Evolutionary conservation across 2,329 filamentous ascomycete genomes (phyloP).

Genomic region (Ambrosiella cleistominuta): DNA sequence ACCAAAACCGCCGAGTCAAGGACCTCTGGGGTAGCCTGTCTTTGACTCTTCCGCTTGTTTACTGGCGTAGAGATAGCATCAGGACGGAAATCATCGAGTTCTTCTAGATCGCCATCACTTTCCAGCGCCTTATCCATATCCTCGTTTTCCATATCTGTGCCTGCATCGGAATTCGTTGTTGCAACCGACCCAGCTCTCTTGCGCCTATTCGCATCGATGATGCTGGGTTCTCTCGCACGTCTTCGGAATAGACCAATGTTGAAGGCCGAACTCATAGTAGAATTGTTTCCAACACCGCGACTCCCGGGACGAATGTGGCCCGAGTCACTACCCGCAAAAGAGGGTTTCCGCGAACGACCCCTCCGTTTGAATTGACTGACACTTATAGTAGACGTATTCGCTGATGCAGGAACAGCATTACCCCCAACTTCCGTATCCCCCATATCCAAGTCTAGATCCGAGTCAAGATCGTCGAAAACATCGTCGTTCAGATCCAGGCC

Average conservation of each 20-base stretch:
- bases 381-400: conserved; percentile 29
- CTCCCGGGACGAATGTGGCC: conserved; percentile 36
- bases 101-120: conserved; percentile 20
- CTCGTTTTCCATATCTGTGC: conserved; percentile 16
- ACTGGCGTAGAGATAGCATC: conserved; percentile 54
- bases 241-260: conserved; percentile 42
- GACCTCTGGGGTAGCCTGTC: conserved; percentile 8
- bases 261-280: conserved; percentile 31
- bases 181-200: conserved; percentile 16
- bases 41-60: conserved; percentile 27
- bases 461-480: conserved; percentile 27
- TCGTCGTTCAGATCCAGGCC: conserved; percentile 32
- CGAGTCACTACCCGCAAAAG: conserved; percentile 32
- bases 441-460: conserved; percentile 24
- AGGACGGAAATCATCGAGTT: conserved; percentile 36
- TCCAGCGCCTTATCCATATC: conserved; percentile 20
- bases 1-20: neutral
- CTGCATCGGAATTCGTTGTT: conserved; percentile 13
- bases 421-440: conserved; percentile 17
- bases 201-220: conserved; percentile 35
- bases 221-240: conserved; percentile 42
- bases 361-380: conserved; percentile 29
- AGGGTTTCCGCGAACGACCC: conserved; percentile 30
- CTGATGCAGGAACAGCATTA: conserved; percentile 16
- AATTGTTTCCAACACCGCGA: conserved; percentile 27